Evolutionary conservation across 176 grass and related monocot species (phyloP).

Genomic region (Aegilops tauschii): DNA sequence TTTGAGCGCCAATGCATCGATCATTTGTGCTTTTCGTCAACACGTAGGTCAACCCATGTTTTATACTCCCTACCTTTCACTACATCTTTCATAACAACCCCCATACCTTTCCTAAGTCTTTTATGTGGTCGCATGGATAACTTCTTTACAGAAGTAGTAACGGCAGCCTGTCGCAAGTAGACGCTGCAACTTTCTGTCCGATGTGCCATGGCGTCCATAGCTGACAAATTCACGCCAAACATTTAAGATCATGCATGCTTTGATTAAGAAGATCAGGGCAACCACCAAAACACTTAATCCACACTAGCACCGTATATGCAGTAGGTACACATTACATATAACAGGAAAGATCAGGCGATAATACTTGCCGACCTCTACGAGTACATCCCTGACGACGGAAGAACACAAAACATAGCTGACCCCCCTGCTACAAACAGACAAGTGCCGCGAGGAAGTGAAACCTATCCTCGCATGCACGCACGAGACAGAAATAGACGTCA

Average conservation of each 20-base stretch:
- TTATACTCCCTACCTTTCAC: too few relatives aligned
- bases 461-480: not conserved
- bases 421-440: not conserved
- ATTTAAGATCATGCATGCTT: not conserved
- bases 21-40: not conserved
- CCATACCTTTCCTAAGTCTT: not conserved
- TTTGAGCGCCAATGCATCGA: too few relatives aligned
- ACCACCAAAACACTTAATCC: not conserved
- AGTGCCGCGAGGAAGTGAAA: not conserved
- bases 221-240: not conserved
- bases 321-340: not conserved
- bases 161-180: not conserved
- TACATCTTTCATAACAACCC: not conserved
- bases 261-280: not conserved
- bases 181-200: not conserved
- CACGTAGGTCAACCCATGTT: not conserved
- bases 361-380: not conserved
- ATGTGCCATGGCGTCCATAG: too few relatives aligned
- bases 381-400: not conserved
- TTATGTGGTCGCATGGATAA: not conserved
- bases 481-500: not conserved
- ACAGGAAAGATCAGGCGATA: not conserved
- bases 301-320: not conserved
- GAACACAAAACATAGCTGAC: not conserved
- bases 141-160: not conserved